Evolutionary conservation across 768 basidiomycete species (phyloP).

Genomic region (Tricholoma sp.): DNA sequence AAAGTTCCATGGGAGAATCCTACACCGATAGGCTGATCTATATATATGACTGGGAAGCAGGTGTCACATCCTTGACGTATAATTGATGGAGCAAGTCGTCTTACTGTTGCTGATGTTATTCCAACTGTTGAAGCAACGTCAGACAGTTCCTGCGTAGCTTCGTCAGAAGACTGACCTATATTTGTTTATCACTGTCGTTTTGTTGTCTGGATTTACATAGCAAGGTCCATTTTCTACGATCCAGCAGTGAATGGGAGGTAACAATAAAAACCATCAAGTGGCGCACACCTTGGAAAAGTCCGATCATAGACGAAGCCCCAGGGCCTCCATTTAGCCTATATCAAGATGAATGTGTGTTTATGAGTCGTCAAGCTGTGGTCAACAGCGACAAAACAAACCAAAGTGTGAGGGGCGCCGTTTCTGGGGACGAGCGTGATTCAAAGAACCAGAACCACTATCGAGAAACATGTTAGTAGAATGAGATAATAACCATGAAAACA

Average conservation of each 20-base stretch:
- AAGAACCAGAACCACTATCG: conserved; percentile 73
- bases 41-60: conserved; percentile 50
- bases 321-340: conserved; percentile 55
- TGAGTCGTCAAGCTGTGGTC: too few relatives aligned
- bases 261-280: too few relatives aligned
- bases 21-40: conserved; percentile 64
- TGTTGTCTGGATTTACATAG: conserved; percentile 46
- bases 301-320: conserved; percentile 60
- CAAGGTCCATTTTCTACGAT: conserved; percentile 60
- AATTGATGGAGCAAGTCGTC: conserved; percentile 11
- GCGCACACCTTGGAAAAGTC: conserved; percentile 52
- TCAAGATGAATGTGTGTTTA: too few relatives aligned
- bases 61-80: not conserved
- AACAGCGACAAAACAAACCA: conserved; percentile 33
- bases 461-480: too few relatives aligned
- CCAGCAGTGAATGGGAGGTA: too few relatives aligned
- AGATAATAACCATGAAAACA: too few relatives aligned
- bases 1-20: conserved; percentile 59
- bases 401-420: conserved; percentile 60
- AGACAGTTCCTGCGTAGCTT: too few relatives aligned
- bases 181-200: conserved; percentile 51
- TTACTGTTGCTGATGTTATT: conserved; percentile 62
- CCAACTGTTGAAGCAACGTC: conserved; percentile 38
- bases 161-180: conserved; percentile 36
- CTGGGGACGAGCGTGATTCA: conserved; percentile 52